Conservation (phyloP, 495 filamentous ascomycete genomes). For the Penicillium verhagenii region DNA sequence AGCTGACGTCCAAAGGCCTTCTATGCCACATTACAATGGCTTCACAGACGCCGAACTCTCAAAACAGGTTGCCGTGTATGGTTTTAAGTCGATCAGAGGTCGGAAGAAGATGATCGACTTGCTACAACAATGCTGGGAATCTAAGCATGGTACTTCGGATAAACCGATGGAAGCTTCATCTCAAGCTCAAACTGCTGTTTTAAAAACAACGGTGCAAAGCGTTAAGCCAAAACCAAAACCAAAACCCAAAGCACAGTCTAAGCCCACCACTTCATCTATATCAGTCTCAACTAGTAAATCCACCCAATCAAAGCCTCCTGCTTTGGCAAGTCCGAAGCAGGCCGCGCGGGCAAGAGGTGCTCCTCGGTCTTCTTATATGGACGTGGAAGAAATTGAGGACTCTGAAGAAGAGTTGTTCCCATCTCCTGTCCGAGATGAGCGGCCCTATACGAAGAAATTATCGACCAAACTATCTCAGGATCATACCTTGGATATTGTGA, state of each 20-base stretch:
- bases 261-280: neutral
- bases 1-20: conserved; percentile 9
- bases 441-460: conserved; percentile 12
- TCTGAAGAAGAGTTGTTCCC: conserved; percentile 52
- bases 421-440: conserved; percentile 36
- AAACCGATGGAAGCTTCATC: neutral
- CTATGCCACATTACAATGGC: conserved; percentile 61
- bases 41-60: conserved; percentile 64
- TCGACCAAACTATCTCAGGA: conserved; percentile 1
- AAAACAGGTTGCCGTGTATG: conserved; percentile 60
- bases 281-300: neutral
- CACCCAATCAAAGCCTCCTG: neutral
- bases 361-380: conserved; percentile 21
- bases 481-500: conserved; percentile 14
- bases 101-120: conserved; percentile 70
- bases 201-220: neutral
- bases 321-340: neutral
- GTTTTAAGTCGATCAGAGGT: conserved; percentile 73
- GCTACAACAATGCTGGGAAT: conserved; percentile 71
- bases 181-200: neutral
- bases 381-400: conserved; percentile 63
- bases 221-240: conserved; percentile 9
- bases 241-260: conserved; percentile 11
- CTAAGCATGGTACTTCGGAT: conserved; percentile 30
- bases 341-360: neutral